phyloP scores from a whole-genome alignment of 2,329 filamentous ascomycete genomes.

The Aspergillus neotritici region DNA sequence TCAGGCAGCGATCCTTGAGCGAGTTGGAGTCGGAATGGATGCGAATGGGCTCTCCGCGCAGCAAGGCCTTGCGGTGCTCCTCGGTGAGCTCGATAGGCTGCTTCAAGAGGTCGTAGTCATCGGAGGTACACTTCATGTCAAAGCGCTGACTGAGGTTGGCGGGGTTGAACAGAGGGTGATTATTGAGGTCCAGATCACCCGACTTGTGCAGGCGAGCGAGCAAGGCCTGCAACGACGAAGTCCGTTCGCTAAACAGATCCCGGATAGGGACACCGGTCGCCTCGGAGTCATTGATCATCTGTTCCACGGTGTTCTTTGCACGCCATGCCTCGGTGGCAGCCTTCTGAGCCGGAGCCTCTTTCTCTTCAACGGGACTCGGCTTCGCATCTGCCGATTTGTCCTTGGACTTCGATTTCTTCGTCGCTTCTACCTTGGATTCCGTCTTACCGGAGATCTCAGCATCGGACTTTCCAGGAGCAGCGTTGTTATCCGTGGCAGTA shows the following conservation, averaged over 20 bases:
- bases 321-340: constrained; percentile 30
- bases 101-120: constrained; percentile 38
- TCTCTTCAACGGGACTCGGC: constrained; percentile 16
- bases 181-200: constrained; percentile 34
- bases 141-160: constrained; percentile 36
- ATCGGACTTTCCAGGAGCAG: constrained; percentile 15
- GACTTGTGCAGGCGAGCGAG: constrained; percentile 36
- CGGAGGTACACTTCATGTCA: constrained; percentile 38
- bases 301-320: constrained; percentile 36
- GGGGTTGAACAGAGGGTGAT: constrained; percentile 37
- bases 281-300: constrained; percentile 36
- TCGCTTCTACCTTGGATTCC: constrained; percentile 20
- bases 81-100: constrained; percentile 37
- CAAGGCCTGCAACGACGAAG: constrained; percentile 32
- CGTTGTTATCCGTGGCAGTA: constrained; percentile 6
- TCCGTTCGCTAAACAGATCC: constrained; percentile 38
- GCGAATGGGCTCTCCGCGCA: constrained; percentile 39
- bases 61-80: constrained; percentile 38
- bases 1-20: constrained; percentile 40
- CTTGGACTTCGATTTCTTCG: constrained; percentile 11
- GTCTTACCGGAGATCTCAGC: constrained; percentile 17
- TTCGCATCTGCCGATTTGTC: constrained; percentile 2
- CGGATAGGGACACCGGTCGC: constrained; percentile 31
- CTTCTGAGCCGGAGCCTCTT: constrained; percentile 15
- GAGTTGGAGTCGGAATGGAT: constrained; percentile 30